Evolutionary conservation across 306 rosid species (phyloP).

Genomic region (Vigna nakashimae): DNA sequence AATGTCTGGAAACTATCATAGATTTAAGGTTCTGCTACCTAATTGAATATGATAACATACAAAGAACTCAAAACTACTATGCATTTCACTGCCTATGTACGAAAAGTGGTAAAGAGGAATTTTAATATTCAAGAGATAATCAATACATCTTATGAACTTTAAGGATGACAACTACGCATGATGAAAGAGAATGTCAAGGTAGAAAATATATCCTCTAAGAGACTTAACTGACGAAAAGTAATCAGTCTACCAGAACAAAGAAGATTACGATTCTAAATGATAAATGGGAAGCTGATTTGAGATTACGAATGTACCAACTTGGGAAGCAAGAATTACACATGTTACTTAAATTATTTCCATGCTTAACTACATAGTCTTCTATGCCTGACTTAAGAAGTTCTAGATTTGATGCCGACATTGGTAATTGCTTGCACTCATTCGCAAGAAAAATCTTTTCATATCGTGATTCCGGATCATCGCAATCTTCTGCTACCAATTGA

Average conservation of each 20-base stretch:
- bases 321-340: constrained; percentile 70
- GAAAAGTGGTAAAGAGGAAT: constrained; percentile 13
- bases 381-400: constrained; percentile 78
- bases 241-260: constrained; percentile 42
- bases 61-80: constrained; percentile 29
- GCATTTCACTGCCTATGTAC: constrained; percentile 8
- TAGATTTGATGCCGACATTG: constrained; percentile 64
- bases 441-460: constrained; percentile 64
- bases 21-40: constrained; percentile 17
- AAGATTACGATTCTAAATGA: constrained; percentile 32
- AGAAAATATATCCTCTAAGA: constrained; percentile 31
- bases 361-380: constrained; percentile 76
- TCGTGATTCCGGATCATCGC: constrained; percentile 59
- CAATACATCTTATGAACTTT: constrained; percentile 18
- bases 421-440: constrained; percentile 51
- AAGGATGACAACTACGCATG: constrained; percentile 15
- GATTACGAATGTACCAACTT: constrained; percentile 58
- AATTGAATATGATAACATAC: constrained; percentile 7
- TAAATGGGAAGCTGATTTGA: constrained; percentile 35
- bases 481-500: constrained; percentile 66
- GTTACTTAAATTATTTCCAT: constrained; percentile 60
- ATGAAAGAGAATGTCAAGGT: constrained; percentile 6
- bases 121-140: constrained; percentile 20
- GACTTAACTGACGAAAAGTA: constrained; percentile 19
- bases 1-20: constrained; percentile 9